These are phyloP conservation scores for Solanum clarkiae DNA, from an alignment of 257 asterid genomes.

Conservation along the genomic window DNA sequence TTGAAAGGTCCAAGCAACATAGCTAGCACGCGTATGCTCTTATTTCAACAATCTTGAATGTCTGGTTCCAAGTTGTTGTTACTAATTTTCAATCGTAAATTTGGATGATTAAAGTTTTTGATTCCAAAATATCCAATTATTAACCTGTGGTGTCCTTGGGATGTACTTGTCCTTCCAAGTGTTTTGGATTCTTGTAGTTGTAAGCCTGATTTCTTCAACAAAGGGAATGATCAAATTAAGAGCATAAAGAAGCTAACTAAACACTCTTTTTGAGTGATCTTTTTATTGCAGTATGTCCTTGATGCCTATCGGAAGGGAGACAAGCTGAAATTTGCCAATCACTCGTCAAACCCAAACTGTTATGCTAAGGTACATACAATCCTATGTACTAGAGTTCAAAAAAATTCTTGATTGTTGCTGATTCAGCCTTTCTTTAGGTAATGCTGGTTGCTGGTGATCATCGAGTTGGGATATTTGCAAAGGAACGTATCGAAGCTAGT, in stretches of 20 bases:
- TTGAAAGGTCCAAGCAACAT: no score
- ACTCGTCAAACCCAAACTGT: slow-evolving; percentile 88
- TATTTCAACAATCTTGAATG: not conserved
- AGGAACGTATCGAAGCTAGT: slow-evolving; percentile 68
- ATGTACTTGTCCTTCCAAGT: not conserved
- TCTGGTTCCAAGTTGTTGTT: not conserved
- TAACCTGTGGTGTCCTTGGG: not conserved
- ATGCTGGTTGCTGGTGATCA: slow-evolving; percentile 95
- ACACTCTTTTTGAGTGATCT: not conserved
- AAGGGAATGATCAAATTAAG: not conserved
- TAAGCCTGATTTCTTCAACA: not conserved
- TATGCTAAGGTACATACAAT: slow-evolving; percentile 66
- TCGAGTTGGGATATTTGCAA: slow-evolving; percentile 95
- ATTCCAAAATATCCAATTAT: not conserved
- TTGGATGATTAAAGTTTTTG: not conserved
- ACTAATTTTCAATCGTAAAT: not conserved
- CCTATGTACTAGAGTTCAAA: not conserved
- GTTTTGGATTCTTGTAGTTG: not conserved
- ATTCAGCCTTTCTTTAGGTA: slow-evolving; percentile 29
- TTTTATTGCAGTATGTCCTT: slow-evolving; percentile 64
- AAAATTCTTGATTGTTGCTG: not conserved
- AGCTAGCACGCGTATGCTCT: not conserved
- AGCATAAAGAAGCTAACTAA: not conserved
- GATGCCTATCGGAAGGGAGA: slow-evolving; percentile 97
- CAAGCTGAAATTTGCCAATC: slow-evolving; percentile 94